A percentile compares a stretch with the other conserved stretches of the same genome.
phyloP scores from a whole-genome alignment of 495 filamentous ascomycete species.

The Bombardia bombarda region DNA sequence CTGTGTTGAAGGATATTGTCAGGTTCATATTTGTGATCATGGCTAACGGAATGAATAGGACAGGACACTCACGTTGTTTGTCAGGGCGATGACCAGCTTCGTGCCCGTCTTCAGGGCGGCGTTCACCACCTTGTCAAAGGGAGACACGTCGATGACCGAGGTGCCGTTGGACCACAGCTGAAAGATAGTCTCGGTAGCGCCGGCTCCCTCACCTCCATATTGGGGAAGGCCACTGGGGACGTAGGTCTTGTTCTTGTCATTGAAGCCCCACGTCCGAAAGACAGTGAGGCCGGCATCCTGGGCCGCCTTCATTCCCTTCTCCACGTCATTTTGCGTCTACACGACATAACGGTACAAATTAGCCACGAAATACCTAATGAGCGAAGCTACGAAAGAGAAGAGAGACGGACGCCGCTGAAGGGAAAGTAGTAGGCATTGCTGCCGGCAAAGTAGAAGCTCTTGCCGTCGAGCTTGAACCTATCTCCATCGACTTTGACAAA shows the following conservation, averaged over 20 bases:
- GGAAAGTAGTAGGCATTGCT: slow-evolving; percentile 68
- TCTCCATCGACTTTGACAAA: slow-evolving; percentile 45
- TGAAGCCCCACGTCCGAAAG: slow-evolving; percentile 58
- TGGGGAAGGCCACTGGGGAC: slow-evolving; percentile 28
- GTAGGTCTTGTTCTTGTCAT: slow-evolving; percentile 49
- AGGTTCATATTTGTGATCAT: no score
- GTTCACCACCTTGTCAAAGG: slow-evolving; percentile 60
- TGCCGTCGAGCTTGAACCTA: slow-evolving; percentile 56
- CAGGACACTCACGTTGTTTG: no score
- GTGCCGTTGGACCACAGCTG: slow-evolving; percentile 35
- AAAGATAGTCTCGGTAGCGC: slow-evolving; percentile 43
- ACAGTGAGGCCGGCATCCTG: slow-evolving; percentile 53
- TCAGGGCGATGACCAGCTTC: slow-evolving; percentile 49
- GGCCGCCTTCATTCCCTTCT: slow-evolving; percentile 47
- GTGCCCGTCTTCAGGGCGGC: slow-evolving; percentile 48
- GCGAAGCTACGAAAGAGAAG: no score
- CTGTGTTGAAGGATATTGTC: no score
- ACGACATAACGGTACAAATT: background rate
- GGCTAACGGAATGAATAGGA: no score
- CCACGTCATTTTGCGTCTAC: slow-evolving; percentile 51
- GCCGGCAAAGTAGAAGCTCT: slow-evolving; percentile 59
- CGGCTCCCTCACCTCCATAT: slow-evolving; percentile 42
- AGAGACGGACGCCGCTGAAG: slow-evolving; percentile 39
- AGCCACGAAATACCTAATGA: no score
- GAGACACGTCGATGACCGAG: slow-evolving; percentile 48